A percentile compares a stretch with the other conserved stretches of the same genome.
Conservation (phyloP, 352 stramenopile genomes). For the Thalassiosira hispida region DNA sequence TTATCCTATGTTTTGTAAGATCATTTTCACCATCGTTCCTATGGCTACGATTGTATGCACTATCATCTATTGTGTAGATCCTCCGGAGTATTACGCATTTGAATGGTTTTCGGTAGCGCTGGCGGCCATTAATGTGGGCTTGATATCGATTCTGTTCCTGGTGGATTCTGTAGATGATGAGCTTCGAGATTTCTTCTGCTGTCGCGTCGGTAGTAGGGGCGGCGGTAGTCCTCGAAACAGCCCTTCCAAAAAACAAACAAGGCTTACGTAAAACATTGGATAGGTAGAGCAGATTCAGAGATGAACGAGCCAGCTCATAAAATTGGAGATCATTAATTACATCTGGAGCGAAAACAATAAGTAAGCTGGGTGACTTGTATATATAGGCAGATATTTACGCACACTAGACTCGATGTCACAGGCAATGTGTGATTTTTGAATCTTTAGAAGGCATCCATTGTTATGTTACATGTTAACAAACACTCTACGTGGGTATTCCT, state of each 20-base stretch:
- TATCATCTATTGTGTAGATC: conserved; percentile 18
- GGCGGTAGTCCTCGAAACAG: neutral
- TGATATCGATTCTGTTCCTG: conserved; percentile 38
- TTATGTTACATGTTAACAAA: too few species aligned
- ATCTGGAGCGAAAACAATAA: too few species aligned
- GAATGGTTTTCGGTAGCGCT: conserved; percentile 49
- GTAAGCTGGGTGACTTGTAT: too few species aligned
- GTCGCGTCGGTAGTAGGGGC: neutral
- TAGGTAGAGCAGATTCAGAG: too few species aligned
- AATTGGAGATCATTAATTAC: too few species aligned
- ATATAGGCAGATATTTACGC: too few species aligned
- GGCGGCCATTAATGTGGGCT: conserved; percentile 29
- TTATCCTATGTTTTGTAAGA: conserved; percentile 40
- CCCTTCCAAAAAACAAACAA: neutral
- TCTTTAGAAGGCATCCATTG: too few species aligned
- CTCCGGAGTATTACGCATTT: conserved; percentile 11
- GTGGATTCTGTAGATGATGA: conserved; percentile 45
- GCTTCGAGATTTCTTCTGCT: conserved; percentile 46
- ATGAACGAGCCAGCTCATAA: too few species aligned
- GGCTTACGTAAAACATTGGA: too few species aligned
- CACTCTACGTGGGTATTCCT: too few species aligned
- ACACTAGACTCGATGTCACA: too few species aligned
- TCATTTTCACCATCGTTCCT: conserved; percentile 29
- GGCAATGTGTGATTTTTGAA: too few species aligned
- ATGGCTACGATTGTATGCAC: conserved; percentile 17